phyloP scores from a whole-genome alignment of 2,329 filamentous ascomycete genomes.

The Pseudogymnoascus sp. region DNA sequence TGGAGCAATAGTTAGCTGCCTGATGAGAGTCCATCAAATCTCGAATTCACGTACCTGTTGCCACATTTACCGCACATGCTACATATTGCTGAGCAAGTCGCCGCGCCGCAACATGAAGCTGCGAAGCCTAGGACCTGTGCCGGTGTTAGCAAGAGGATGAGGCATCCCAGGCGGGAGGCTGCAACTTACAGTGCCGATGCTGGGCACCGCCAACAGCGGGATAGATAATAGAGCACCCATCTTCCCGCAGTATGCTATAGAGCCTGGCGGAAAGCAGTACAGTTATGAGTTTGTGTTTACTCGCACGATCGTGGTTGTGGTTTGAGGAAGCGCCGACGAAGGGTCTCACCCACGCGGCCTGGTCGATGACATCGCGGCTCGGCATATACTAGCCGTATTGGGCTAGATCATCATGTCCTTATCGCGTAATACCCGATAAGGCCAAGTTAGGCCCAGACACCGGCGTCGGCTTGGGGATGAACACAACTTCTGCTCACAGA shows the following conservation, averaged over 20 bases:
- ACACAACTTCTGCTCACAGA: neutral
- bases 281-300: neutral
- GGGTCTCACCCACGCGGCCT: neutral
- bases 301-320: slow-evolving; percentile 1
- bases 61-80: slow-evolving; percentile 94
- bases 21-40: slow-evolving; percentile 7
- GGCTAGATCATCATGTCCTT: neutral
- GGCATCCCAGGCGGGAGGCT: neutral
- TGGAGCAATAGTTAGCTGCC: slow-evolving; percentile 32
- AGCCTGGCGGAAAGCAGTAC: neutral
- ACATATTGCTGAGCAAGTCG: slow-evolving; percentile 92
- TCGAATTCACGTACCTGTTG: slow-evolving; percentile 59
- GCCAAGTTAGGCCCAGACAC: neutral
- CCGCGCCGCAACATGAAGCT: slow-evolving; percentile 91
- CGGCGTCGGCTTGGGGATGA: neutral
- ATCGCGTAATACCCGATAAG: slow-evolving; percentile 10
- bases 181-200: slow-evolving; percentile 71
- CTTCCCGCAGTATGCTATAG: slow-evolving; percentile 17
- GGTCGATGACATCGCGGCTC: slow-evolving; percentile 3
- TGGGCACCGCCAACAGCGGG: slow-evolving; percentile 81
- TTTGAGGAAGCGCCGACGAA: slow-evolving; percentile 4
- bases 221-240: slow-evolving; percentile 93
- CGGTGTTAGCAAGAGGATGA: slow-evolving; percentile 16
- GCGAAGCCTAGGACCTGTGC: slow-evolving; percentile 65
- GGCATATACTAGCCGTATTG: neutral